Evolutionary conservation across 225 moss, liverwort and hornwort genomes (phyloP), one percentile per base, ranked within the genome.

Genomic region (Pleurozium schreberi): DNA sequence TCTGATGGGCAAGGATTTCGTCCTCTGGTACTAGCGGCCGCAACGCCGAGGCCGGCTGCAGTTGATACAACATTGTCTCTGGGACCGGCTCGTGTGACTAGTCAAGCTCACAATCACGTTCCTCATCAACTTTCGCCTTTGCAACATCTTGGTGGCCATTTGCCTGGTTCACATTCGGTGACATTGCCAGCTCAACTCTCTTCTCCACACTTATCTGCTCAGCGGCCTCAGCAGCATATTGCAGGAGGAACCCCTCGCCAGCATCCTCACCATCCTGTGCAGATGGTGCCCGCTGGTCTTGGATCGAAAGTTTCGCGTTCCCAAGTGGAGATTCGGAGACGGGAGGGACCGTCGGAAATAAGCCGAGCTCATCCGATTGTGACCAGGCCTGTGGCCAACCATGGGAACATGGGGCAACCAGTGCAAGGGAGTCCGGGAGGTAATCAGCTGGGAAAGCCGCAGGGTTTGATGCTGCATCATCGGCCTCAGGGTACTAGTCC

Each of bases 21-120:
- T 49, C 90, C 92, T 28, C 55, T 88, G 55, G 89, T 80, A 45
- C 82, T 89, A 28, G 70, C 77, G 8, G 21, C 66, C 22, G 81
- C n/a, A 20, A 83, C 93, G 59, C 75, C 90, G 76, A 89, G 85
- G 85, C 84, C 86, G 28, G 82, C 85, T 50, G 38, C 81, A 22
- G 90, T 92, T n/a, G 93, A 93, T 40, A 93, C 92, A 10, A 90
- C 92, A 52, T 86, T 93, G 89, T 92, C 93, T 52, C 80, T 93
- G 73, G 89, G 92, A 65, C 90, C 89, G 27, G 90, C 87, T 83
- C 92, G 93, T 22, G 84, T 89, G 43, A 77, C 86, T 52, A 75
- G 47, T 45, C 91, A 90, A 77, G 67, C 27, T 62, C 91, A 88
- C 55, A 86, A 50, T 82, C 87, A 45, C 63, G 87, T 75, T 60